Evolutionary conservation across 441 rosid species (phyloP).

Genomic region (Pelargonium myrrhifolium): DNA sequence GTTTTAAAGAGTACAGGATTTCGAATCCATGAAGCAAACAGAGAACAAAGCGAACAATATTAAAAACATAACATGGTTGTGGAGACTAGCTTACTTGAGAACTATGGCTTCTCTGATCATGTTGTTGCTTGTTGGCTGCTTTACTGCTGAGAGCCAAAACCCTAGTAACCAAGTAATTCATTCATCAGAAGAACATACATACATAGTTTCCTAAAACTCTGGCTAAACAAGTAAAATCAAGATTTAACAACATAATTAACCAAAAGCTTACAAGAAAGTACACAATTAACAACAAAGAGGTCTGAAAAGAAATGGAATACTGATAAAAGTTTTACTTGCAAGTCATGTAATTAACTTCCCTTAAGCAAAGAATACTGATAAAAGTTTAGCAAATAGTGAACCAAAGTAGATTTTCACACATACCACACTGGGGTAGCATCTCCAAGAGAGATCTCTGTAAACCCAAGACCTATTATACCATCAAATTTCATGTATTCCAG

Average conservation of each 20-base stretch:
- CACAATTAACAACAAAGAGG: no score
- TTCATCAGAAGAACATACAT: no score
- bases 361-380: background rate
- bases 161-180: no score
- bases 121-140: slow-evolving; percentile 11
- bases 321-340: no score
- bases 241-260: no score
- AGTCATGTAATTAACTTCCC: no score
- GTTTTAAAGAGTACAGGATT: background rate
- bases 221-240: no score
- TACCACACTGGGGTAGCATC: slow-evolving; percentile 66
- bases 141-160: slow-evolving; percentile 14
- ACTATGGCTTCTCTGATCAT: slow-evolving; percentile 24
- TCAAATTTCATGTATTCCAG: no score
- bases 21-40: background rate
- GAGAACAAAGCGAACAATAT: background rate
- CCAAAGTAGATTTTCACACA: background rate
- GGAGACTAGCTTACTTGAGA: slow-evolving; percentile 28
- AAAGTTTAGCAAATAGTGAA: background rate
- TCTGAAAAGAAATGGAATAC: no score
- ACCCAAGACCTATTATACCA: slow-evolving; percentile 80
- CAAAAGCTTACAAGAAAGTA: no score
- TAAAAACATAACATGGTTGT: background rate
- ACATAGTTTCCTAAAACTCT: no score
- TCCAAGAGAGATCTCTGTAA: slow-evolving; percentile 64